These are phyloP conservation scores for Rhodotorula toruloides DNA, from an alignment of 768 basidiomycete genomes.

Conservation along the genomic window DNA sequence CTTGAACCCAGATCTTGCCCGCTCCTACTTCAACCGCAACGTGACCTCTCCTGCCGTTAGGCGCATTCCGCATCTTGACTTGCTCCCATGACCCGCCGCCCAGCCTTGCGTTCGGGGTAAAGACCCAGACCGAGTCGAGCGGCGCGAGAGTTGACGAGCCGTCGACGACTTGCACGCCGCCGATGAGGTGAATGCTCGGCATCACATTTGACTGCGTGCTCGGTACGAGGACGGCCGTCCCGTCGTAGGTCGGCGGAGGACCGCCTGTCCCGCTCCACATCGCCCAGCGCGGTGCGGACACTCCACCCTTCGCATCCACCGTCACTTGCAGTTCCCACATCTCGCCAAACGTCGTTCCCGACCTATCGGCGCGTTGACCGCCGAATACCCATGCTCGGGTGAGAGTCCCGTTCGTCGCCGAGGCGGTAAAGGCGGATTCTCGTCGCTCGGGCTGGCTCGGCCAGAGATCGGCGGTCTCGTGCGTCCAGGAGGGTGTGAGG, in stretches of 20 bases:
- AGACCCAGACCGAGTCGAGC: conserved; percentile 6
- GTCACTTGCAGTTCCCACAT: conserved; percentile 25
- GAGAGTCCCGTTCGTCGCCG: conserved; percentile 22
- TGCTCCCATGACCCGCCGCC: conserved; percentile 7
- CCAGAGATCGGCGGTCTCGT: conserved; percentile 6
- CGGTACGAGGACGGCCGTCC: conserved; percentile 27
- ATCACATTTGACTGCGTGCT: not conserved
- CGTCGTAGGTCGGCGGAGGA: conserved; percentile 28
- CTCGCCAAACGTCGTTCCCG: conserved; percentile 10
- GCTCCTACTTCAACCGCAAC: conserved; percentile 20
- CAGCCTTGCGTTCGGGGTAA: conserved; percentile 6
- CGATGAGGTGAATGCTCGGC: conserved; percentile 26
- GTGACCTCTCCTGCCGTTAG: conserved; percentile 1
- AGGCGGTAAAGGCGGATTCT: conserved; percentile 9
- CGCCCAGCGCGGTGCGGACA: not conserved
- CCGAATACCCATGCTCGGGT: conserved; percentile 32
- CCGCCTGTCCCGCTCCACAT: not conserved
- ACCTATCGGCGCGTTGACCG: conserved; percentile 19
- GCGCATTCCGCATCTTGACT: not conserved
- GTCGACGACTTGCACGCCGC: conserved; percentile 5
- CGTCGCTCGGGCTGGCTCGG: conserved; percentile 16
- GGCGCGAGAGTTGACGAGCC: not conserved
- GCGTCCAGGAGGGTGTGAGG: conserved; percentile 3
- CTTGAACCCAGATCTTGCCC: conserved; percentile 30
- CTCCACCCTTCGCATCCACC: not conserved